These are phyloP conservation scores for Tolypocladium tundrense DNA, from an alignment of 2,329 filamentous ascomycete species.

Conservation along the genomic window DNA sequence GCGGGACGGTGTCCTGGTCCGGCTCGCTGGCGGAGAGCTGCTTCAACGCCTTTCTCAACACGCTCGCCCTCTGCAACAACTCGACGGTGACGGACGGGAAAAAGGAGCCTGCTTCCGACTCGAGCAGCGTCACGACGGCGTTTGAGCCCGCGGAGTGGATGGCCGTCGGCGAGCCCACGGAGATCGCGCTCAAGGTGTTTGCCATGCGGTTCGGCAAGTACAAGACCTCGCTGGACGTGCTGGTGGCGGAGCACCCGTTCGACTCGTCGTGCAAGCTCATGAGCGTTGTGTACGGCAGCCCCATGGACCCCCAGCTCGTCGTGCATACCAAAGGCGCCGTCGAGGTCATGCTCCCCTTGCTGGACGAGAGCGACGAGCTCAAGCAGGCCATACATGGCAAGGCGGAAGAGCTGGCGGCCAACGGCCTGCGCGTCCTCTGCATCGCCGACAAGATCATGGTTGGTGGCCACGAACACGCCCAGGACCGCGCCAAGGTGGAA, in stretches of 20 bases:
- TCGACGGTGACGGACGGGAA: conserved; percentile 37
- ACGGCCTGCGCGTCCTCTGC: conserved; percentile 60
- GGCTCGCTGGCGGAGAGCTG: conserved; percentile 26
- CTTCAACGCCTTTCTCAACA: conserved; percentile 38
- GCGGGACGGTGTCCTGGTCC: conserved; percentile 38
- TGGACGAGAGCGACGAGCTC: conserved; percentile 34
- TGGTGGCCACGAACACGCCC: conserved; percentile 20
- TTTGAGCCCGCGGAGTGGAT: conserved; percentile 39
- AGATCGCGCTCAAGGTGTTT: conserved; percentile 65
- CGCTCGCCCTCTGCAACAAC: conserved; percentile 54
- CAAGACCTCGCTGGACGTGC: conserved; percentile 31
- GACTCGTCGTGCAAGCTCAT: conserved; percentile 66
- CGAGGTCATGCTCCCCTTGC: conserved; percentile 44
- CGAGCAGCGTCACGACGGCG: conserved; percentile 35
- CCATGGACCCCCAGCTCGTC: conserved; percentile 21
- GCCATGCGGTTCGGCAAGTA: conserved; percentile 55
- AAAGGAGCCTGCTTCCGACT: conserved; percentile 35
- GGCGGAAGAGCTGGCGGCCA: conserved; percentile 46
- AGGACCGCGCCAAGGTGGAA: conserved; percentile 45
- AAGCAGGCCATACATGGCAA: conserved; percentile 36
- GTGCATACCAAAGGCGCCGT: conserved; percentile 50
- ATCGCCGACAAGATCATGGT: conserved; percentile 44
- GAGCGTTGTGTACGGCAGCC: conserved; percentile 53
- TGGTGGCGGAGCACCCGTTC: conserved; percentile 60
- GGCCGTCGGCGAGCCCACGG: conserved; percentile 57